Evolutionary conservation across 306 rosid genomes (phyloP).

Genomic region (Calophaca sinica): DNA sequence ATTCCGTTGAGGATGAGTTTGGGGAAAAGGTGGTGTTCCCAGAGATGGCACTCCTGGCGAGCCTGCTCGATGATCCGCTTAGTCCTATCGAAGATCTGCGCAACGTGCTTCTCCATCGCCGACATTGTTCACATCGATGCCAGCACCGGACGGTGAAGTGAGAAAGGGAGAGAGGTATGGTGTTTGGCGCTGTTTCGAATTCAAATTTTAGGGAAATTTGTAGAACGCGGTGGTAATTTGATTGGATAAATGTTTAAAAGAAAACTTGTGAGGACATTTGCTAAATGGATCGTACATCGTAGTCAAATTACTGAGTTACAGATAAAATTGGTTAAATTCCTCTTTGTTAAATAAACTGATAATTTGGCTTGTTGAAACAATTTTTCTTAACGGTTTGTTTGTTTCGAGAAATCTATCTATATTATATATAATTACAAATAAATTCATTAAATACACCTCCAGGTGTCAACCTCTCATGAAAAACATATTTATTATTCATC

Average conservation of each 20-base stretch:
- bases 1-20: conserved; percentile 85
- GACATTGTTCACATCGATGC: conserved; percentile 45
- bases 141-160: conserved; percentile 20
- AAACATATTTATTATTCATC: too few relatives aligned
- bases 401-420: too few relatives aligned
- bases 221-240: background rate
- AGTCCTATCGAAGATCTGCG: conserved; percentile 81
- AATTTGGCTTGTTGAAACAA: too few relatives aligned
- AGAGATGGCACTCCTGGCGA: conserved; percentile 66
- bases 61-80: conserved; percentile 74
- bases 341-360: too few relatives aligned
- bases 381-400: too few relatives aligned
- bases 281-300: too few relatives aligned
- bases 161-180: background rate
- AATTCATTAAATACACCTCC: too few relatives aligned
- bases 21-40: conserved; percentile 75
- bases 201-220: conserved; percentile 10
- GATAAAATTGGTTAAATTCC: too few relatives aligned
- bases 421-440: too few relatives aligned
- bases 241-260: background rate
- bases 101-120: conserved; percentile 71
- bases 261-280: too few relatives aligned
- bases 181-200: conserved; percentile 22
- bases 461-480: too few relatives aligned
- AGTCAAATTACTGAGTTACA: too few relatives aligned